Conservation (phyloP, 768 basidiomycete genomes). For the Phaffia tasmanica region DNA sequence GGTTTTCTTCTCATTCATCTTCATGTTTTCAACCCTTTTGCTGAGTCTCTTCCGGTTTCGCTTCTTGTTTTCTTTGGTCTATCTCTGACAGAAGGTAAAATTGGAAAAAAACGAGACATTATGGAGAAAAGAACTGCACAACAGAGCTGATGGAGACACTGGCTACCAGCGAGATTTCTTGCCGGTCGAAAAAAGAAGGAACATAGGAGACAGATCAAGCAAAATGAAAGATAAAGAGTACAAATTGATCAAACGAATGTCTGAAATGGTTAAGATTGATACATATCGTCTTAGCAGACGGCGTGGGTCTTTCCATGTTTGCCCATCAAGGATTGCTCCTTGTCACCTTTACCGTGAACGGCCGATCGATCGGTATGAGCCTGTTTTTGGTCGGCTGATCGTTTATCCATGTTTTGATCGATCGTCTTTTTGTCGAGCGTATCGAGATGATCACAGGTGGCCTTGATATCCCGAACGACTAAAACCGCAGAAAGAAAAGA, state of each 20-base stretch:
- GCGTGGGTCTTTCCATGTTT: constrained; percentile 1
- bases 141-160: too few relatives aligned
- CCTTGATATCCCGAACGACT: constrained; percentile 28
- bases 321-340: neutral
- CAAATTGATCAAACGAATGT: too few relatives aligned
- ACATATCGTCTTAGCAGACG: constrained; percentile 1
- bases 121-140: too few relatives aligned
- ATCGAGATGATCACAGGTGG: constrained; percentile 27
- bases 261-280: too few relatives aligned
- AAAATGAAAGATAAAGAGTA: too few relatives aligned
- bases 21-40: neutral
- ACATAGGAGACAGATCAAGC: too few relatives aligned
- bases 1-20: neutral
- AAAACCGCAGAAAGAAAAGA: neutral
- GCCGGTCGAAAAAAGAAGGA: too few relatives aligned
- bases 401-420: constrained; percentile 20
- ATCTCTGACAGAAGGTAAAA: too few relatives aligned
- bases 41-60: too few relatives aligned
- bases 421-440: constrained; percentile 24
- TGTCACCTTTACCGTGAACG: neutral
- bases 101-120: too few relatives aligned
- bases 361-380: constrained; percentile 8
- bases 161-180: too few relatives aligned
- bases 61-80: too few relatives aligned
- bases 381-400: constrained; percentile 12